Percentiles rank a stretch among this genome's conserved stretches.
phyloP scores from a whole-genome alignment of 352 stramenopile species.

The Globisporangium polare region DNA sequence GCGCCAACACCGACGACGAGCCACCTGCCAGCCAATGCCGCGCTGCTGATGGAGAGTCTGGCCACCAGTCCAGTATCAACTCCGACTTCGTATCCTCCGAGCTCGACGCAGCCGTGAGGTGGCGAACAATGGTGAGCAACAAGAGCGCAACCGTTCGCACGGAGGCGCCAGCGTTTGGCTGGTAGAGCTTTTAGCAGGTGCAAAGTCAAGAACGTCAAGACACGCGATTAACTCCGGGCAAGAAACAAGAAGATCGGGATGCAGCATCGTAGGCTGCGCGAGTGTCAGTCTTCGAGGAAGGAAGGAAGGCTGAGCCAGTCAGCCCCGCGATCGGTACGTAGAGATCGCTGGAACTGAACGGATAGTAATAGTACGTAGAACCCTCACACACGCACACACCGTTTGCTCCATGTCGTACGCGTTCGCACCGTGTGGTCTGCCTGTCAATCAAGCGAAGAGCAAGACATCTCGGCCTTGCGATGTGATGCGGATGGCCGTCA shows the following conservation, averaged over 20 bases:
- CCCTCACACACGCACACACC: not conserved
- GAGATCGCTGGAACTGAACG: not conserved
- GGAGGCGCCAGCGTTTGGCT: no score
- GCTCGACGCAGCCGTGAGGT: slow-evolving; percentile 7
- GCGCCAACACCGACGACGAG: slow-evolving; percentile 11
- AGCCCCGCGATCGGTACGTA: not conserved
- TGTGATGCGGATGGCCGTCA: not conserved
- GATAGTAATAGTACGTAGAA: not conserved
- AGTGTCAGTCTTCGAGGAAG: not conserved
- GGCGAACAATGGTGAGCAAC: not conserved
- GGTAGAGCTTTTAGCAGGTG: no score
- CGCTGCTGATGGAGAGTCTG: slow-evolving; percentile 23
- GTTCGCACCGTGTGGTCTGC: no score
- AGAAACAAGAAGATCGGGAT: no score
- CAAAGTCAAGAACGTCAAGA: no score
- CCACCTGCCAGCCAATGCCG: not conserved
- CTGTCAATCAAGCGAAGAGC: no score
- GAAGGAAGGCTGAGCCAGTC: not conserved
- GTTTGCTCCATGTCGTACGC: not conserved
- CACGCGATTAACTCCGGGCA: no score
- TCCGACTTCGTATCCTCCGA: slow-evolving; percentile 12
- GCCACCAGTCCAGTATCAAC: slow-evolving; percentile 18
- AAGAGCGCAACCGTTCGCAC: not conserved
- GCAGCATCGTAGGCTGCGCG: not conserved
- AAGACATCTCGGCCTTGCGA: no score